Evolutionary conservation across 345 rosid species (phyloP), one percentile per base, ranked within the genome.

Genomic region (Arabidopsis suecica): DNA sequence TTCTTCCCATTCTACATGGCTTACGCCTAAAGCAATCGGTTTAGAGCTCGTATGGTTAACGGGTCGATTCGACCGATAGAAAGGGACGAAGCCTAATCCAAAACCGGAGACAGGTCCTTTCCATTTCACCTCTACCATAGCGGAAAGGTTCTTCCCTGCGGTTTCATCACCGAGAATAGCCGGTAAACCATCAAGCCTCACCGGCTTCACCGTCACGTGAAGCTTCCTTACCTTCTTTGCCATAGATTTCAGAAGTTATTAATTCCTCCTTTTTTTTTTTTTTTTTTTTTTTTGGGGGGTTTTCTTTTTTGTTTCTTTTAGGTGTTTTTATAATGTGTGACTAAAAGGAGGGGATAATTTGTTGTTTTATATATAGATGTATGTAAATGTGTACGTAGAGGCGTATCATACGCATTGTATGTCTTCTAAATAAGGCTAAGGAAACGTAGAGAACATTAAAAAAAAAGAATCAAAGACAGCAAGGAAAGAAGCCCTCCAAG

Each of bases 81-180:
- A 78, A 3, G 81, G 81, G n/a, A 78, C 72, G 22, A 65, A 48
- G 0, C 77, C 81, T 7, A 78, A 72, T 50, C 81, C 77, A 9
- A 77, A 77, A 64, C 80, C 81, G 10, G 81, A 65, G 16, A 78
- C 77, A 2, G 81, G 73, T 71, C 81, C 81, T 71, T 78, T 78
- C 81, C 81, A 78, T 71, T 78, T 78, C 37, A 78, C 33, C 77
- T 78, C 77, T 10, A 65, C 62, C 81, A 65, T 65, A 28, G 73
- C 55, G 0, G 9, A 65, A 37, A 62, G 1, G 8, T 56, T 77
- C 54, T 77, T 77, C 0, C 14, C 66, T 36, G 56, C 1, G 32
- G 42, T 65, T 22, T 71, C 25, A 0, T 66, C 68, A 7, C 81
- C 62, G 47, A 38, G 8, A 48, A 64, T 18, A 62, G 11, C 62